Base-by-base conservation (phyloP, 306 rosid genomes). In the Quercus bicolor region DNA sequence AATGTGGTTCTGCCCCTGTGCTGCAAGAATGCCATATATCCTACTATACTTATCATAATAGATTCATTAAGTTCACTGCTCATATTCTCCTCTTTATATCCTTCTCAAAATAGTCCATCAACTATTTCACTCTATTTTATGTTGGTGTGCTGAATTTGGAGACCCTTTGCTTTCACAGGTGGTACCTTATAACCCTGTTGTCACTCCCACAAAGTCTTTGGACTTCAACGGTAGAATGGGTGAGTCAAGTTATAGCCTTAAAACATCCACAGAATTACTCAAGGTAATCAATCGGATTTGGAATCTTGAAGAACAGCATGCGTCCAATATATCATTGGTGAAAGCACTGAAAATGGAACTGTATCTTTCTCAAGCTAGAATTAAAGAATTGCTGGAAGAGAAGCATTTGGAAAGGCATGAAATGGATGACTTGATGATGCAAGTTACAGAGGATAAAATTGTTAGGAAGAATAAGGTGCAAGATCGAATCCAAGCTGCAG, bases 231-330 rank as follows among this genome's bases (percentile, higher is more conserved):
- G 79, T 33, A 82, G 71, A 73, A 83, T 75, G 78, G 80, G 84
- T 24, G 86, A 85, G 56, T 78, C 92, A 43, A 82, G 85, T 48
- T 52, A 45, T 77, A 40, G 77, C 70, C 75, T 74, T 24, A 75
- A 80, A 78, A 91, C 92, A 1, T 87, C 94, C 24, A 75, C 82
- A 40, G 88, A 90, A 82, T 81, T 91, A 70, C 85, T 88, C 53
- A 91, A 78, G 81, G 85, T 88, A 54, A 88, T 93, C 21, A 87
- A 91, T 76, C 88, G 87, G 21, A 87, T 93, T 70, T 88, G 91
- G 90, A 85, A 90, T 75, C 90, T 89, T 53, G 97, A 93, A 86
- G 97, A 93, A 64, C 90, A 88, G 13, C 89, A 88, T 19, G 84
- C 86, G 34, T 88, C 92, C 24, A 88, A 82, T 76, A 62, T 68